Evolutionary conservation across 257 asterid genomes (phyloP), one percentile per base, ranked within the genome.

Genomic region (Solanum dulcamara): DNA sequence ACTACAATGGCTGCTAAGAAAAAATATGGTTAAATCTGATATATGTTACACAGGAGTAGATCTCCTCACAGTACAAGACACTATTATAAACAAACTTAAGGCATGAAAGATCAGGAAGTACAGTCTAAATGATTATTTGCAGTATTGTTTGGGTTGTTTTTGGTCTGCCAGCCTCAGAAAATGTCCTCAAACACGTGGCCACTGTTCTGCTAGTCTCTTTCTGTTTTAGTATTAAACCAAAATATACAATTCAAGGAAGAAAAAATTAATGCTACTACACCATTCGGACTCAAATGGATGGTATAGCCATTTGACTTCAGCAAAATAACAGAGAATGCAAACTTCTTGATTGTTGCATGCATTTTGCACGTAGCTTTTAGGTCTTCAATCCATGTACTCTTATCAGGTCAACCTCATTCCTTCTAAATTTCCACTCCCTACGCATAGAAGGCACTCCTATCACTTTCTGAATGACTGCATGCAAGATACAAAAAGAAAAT

Each of bases 121-220:
- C 2, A 2, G 62, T 77, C 8, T 48, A 67, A 81, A 57, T 87
- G 81, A 90, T 53, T 88, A 48, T 18, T 28, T 48, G 30, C 91
- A 46, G 86, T 84, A 85, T 85, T 85, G 85, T 85, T 88, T 66
- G 94, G 91, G 83, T 88, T 88, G 67, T 17, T 90, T 93, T 6
- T 87, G 85, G 48, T 81, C 92, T 12, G 89, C 53, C 85, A 86
- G 92, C 92, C 88, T 82, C 59, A 90, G 93, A 88, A 96, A 90
- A 74, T 92, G 91, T 46, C 97, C 97, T 86, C 88, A 89, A 84
- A 93, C 92, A 51, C 92, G 89, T 30, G 92, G 94, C 88, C 94
- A 84, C 87, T 89, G 93, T 57, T 93, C 97, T 74, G 94, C 97
- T 91, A 92, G 84, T 87, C 91, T 91, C 93, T 87, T 90, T 74